Evolutionary conservation across 2,329 filamentous ascomycete genomes (phyloP).

Genomic region (Davidsoniella neocaledoniae): DNA sequence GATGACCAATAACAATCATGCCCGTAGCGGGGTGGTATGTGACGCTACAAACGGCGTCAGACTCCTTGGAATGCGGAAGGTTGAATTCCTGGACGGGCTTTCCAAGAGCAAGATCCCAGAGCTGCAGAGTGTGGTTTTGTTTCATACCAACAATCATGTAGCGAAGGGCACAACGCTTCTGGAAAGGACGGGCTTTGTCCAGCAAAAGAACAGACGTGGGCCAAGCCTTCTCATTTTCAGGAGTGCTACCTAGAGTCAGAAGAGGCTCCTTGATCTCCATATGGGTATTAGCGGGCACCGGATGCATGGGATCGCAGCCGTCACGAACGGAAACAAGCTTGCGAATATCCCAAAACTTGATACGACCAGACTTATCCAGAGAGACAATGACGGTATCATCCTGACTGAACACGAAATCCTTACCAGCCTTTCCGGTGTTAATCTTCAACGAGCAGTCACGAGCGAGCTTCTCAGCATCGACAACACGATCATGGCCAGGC

Average conservation of each 20-base stretch:
- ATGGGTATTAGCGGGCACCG: constrained; percentile 37
- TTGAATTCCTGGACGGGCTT: constrained; percentile 97
- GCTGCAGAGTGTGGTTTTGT: constrained; percentile 94
- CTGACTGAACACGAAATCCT: constrained; percentile 95
- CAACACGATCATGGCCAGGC: constrained; percentile 46
- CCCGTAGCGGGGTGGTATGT: constrained; percentile 83
- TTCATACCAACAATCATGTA: constrained; percentile 98
- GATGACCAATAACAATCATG: constrained; percentile 88
- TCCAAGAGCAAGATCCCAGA: constrained; percentile 91
- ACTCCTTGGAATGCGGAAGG: constrained; percentile 88
- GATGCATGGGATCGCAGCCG: constrained; percentile 31
- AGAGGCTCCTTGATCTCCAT: constrained; percentile 74
- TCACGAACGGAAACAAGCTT: constrained; percentile 46
- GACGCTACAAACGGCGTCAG: constrained; percentile 94
- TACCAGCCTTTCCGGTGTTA: constrained; percentile 92
- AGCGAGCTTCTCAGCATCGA: constrained; percentile 77
- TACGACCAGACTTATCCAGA: constrained; percentile 85
- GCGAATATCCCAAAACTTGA: constrained; percentile 97
- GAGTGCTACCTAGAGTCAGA: constrained; percentile 71
- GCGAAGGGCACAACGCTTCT: constrained; percentile 73
- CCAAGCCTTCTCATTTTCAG: constrained; percentile 84
- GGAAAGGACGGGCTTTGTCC: constrained; percentile 87
- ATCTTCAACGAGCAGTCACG: constrained; percentile 82
- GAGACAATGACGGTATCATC: constrained; percentile 91
- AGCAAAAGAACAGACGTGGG: constrained; percentile 91